Conservation (phyloP, 306 rosid species). For the Clitoria ternatea region DNA sequence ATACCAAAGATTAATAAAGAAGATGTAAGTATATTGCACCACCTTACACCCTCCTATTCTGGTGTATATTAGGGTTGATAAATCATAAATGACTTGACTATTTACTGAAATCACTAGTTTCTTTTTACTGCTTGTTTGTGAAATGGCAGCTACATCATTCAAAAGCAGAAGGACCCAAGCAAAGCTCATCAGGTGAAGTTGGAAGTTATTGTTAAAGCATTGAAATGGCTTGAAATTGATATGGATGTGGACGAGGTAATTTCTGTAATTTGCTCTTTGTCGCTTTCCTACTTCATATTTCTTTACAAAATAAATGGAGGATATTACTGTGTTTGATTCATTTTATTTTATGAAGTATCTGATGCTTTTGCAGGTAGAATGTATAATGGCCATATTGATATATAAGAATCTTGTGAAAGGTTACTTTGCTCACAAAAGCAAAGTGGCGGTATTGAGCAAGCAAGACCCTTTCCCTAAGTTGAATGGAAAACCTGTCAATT, state of each 20-base stretch:
- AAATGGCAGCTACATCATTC: constrained; percentile 67
- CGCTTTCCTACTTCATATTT: neutral
- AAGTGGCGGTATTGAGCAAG: constrained; percentile 92
- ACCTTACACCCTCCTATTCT: neutral
- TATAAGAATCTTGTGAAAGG: constrained; percentile 82
- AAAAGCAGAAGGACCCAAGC: constrained; percentile 86
- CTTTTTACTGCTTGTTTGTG: constrained; percentile 11
- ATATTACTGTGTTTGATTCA: neutral
- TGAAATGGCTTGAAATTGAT: constrained; percentile 91
- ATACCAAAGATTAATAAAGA: constrained; percentile 91
- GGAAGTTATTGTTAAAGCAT: constrained; percentile 85
- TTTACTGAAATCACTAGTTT: constrained; percentile 13
- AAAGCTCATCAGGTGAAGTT: constrained; percentile 94
- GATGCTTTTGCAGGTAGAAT: constrained; percentile 75
- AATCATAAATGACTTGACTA: constrained; percentile 7
- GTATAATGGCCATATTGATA: constrained; percentile 88
- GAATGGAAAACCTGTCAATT: constrained; percentile 79
- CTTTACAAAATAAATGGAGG: neutral
- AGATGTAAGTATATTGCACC: constrained; percentile 54
- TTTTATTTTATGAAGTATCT: neutral
- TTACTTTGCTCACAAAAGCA: constrained; percentile 96
- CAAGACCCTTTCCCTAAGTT: constrained; percentile 91
- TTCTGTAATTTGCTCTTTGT: neutral
- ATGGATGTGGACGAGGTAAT: constrained; percentile 93
- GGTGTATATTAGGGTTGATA: neutral